phyloP scores from a whole-genome alignment of 768 basidiomycete genomes.

The Boletus speciosus region DNA sequence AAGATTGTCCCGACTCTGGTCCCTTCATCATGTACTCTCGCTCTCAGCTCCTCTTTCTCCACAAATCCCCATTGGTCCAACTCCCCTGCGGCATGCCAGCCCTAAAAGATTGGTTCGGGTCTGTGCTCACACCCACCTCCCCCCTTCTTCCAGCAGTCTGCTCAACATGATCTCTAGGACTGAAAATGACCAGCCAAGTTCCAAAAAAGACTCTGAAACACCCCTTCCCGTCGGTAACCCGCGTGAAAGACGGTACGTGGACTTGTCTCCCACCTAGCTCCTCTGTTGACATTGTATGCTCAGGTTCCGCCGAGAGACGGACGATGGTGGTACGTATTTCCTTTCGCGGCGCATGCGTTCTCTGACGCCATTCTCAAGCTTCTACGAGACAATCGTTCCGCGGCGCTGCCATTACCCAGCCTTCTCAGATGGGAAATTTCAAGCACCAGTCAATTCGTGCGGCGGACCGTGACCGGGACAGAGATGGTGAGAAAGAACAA shows the following conservation, averaged over 20 bases:
- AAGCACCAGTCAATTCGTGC: constrained; percentile 81
- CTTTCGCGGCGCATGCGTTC: constrained; percentile 1
- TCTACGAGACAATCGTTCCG: constrained; percentile 66
- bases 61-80: constrained; percentile 72
- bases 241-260: constrained; percentile 51
- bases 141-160: constrained; percentile 1
- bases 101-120: constrained; percentile 90
- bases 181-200: constrained; percentile 43
- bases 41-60: constrained; percentile 60
- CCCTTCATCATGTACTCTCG: constrained; percentile 68
- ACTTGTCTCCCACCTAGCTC: neutral
- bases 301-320: constrained; percentile 74
- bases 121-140: constrained; percentile 27
- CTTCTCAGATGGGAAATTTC: constrained; percentile 92
- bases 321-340: constrained; percentile 59
- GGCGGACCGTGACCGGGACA: constrained; percentile 54
- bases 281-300: constrained; percentile 10
- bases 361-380: constrained; percentile 36
- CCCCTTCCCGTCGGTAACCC: constrained; percentile 47
- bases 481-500: constrained; percentile 44
- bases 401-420: constrained; percentile 60
- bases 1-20: constrained; percentile 27
- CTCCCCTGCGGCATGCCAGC: constrained; percentile 74
- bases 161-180: constrained; percentile 34
- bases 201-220: constrained; percentile 61